phyloP scores from a whole-genome alignment of 352 stramenopile species.

The Phytophthora palmivora region DNA sequence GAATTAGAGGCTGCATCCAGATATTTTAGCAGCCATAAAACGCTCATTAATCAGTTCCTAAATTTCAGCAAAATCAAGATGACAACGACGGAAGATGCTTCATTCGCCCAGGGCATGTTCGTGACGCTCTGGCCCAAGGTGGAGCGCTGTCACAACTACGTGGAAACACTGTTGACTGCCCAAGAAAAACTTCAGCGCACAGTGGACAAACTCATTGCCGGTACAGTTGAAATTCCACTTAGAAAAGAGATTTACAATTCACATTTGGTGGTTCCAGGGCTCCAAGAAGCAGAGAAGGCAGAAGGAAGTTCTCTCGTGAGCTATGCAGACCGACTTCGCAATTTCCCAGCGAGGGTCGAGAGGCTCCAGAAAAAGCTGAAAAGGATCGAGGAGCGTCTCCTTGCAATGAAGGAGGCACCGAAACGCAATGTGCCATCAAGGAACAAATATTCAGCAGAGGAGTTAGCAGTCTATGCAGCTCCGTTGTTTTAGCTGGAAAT shows the following conservation, averaged over 20 bases:
- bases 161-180: conserved; percentile 68
- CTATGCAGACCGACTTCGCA: conserved; percentile 76
- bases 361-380: conserved; percentile 72
- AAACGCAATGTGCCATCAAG: conserved; percentile 39
- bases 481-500: conserved; percentile 56
- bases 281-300: conserved; percentile 70
- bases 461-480: conserved; percentile 38
- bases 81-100: conserved; percentile 29
- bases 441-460: conserved; percentile 34
- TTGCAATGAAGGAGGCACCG: conserved; percentile 64
- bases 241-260: background rate
- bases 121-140: conserved; percentile 86
- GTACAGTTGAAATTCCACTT: conserved; percentile 26
- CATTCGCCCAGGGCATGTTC: conserved; percentile 82
- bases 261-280: conserved; percentile 29
- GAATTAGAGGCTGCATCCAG: too few relatives aligned
- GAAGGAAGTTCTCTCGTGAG: conserved; percentile 63
- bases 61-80: conserved; percentile 18
- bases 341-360: conserved; percentile 73
- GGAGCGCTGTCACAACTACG: conserved; percentile 81
- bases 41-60: conserved; percentile 10
- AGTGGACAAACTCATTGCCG: conserved; percentile 63
- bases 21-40: too few relatives aligned
- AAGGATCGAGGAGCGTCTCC: conserved; percentile 69
- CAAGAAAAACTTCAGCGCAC: conserved; percentile 79